These are phyloP conservation scores for Telopea speciosissima DNA, from an alignment of 177 flowering plant genomes.

Conservation along the genomic window DNA sequence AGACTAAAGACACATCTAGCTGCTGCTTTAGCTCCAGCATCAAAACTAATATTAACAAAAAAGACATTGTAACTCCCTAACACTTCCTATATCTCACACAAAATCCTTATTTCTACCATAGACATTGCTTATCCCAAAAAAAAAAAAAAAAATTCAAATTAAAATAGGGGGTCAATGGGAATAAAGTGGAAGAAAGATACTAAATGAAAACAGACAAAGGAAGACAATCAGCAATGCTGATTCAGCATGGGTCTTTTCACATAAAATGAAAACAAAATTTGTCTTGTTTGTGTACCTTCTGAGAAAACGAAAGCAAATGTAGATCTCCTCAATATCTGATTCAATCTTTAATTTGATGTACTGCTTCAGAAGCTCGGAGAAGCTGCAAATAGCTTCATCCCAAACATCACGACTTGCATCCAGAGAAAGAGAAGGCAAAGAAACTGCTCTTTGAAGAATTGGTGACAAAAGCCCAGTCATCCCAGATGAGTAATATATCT, in stretches of 20 bases:
- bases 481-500: slow-evolving; percentile 37
- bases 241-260: neutral
- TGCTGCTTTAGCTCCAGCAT: no score
- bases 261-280: neutral
- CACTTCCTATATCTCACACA: neutral
- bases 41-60: no score
- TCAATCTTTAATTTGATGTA: slow-evolving; percentile 61
- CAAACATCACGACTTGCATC: slow-evolving; percentile 29
- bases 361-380: slow-evolving; percentile 71
- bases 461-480: slow-evolving; percentile 38
- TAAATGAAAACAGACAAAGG: neutral
- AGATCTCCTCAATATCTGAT: slow-evolving; percentile 79
- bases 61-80: no score
- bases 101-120: neutral
- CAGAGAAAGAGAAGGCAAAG: slow-evolving; percentile 15
- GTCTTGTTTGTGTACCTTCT: slow-evolving; percentile 46
- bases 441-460: slow-evolving; percentile 40
- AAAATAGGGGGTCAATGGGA: neutral
- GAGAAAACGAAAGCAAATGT: slow-evolving; percentile 65
- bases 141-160: neutral
- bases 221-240: no score
- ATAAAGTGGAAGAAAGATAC: neutral
- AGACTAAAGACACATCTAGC: no score
- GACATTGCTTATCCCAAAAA: neutral
- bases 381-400: slow-evolving; percentile 36